Percentiles rank a stretch among this genome's conserved stretches.
phyloP scores from a whole-genome alignment of 106 monocot genomes.

The Phalaenopsis aphrodite region DNA sequence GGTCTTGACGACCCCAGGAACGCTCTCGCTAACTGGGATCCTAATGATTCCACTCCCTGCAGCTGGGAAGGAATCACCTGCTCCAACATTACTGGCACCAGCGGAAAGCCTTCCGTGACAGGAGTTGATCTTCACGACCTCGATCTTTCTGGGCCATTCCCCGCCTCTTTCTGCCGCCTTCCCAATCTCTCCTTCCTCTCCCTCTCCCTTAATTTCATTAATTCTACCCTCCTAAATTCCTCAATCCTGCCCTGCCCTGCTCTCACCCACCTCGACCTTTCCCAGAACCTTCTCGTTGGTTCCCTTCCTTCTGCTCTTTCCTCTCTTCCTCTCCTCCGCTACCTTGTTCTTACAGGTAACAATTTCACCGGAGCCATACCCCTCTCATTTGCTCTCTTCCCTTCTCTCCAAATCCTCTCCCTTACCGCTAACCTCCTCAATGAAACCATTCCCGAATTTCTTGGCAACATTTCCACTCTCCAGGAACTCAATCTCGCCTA shows the following conservation, averaged over 20 bases:
- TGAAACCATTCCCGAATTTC: slow-evolving; percentile 20
- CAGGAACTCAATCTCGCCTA: slow-evolving; percentile 39
- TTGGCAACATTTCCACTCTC: slow-evolving; percentile 29
- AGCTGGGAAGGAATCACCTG: slow-evolving; percentile 40
- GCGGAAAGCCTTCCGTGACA: background rate
- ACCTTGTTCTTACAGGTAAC: slow-evolving; percentile 20
- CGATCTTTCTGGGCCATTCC: slow-evolving; percentile 19
- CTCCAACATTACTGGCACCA: background rate
- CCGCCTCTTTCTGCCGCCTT: slow-evolving; percentile 19
- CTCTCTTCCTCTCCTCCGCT: slow-evolving; percentile 11
- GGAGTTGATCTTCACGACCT: slow-evolving; percentile 7
- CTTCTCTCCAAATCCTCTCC: slow-evolving; percentile 13
- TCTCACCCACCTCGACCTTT: slow-evolving; percentile 26
- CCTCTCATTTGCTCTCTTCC: slow-evolving; percentile 15
- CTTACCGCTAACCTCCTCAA: slow-evolving; percentile 26
- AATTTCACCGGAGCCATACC: slow-evolving; percentile 29
- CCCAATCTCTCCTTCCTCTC: slow-evolving; percentile 15
- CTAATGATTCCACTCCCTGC: slow-evolving; percentile 33
- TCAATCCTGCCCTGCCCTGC: slow-evolving; percentile 17
- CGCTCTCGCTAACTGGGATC: slow-evolving; percentile 30
- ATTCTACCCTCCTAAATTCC: slow-evolving; percentile 14
- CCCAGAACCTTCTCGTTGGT: slow-evolving; percentile 17
- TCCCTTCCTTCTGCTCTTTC: slow-evolving; percentile 17
- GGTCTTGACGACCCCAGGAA: slow-evolving; percentile 18
- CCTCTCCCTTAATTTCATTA: slow-evolving; percentile 26